A percentile compares a stretch with the other conserved stretches of the same genome.
These are phyloP conservation scores for Rhodotorula sp. DNA, from an alignment of 1,284 basidiomycete species.

Conservation along the genomic window DNA sequence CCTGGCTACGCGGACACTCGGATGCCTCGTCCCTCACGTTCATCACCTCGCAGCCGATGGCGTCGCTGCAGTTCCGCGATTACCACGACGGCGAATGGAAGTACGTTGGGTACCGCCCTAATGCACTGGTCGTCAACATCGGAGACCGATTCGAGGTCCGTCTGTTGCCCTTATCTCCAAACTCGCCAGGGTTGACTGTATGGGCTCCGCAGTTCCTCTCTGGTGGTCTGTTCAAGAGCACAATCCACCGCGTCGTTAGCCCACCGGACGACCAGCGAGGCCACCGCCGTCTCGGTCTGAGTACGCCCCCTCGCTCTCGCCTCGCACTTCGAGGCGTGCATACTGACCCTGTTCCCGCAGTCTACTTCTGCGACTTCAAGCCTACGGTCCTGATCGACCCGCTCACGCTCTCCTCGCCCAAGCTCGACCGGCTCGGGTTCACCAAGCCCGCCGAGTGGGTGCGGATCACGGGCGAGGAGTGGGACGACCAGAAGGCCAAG, in stretches of 20 bases:
- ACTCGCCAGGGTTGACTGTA: no score
- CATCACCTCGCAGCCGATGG: conserved; percentile 28
- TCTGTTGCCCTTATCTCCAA: background rate
- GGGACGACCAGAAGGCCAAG: conserved; percentile 26
- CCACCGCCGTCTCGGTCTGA: conserved; percentile 49
- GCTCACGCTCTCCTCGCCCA: conserved; percentile 13
- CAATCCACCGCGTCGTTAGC: conserved; percentile 51
- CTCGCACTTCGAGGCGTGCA: background rate
- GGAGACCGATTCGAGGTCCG: conserved; percentile 22
- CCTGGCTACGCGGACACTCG: conserved; percentile 18
- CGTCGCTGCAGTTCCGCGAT: conserved; percentile 27
- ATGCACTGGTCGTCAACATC: conserved; percentile 31
- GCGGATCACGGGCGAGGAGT: conserved; percentile 19
- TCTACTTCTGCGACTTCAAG: conserved; percentile 52
- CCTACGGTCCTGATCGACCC: conserved; percentile 40
- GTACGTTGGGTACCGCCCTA: conserved; percentile 21
- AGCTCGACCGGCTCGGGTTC: conserved; percentile 12
- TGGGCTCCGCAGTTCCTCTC: conserved; percentile 11
- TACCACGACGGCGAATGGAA: conserved; percentile 28
- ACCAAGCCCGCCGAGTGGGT: conserved; percentile 15
- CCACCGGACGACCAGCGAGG: conserved; percentile 50
- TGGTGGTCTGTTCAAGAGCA: conserved; percentile 34
- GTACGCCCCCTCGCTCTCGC: background rate
- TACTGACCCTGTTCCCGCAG: background rate
- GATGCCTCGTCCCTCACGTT: conserved; percentile 28